These are phyloP conservation scores for Pisolithus marmoratus DNA, from an alignment of 768 basidiomycete species.

Conservation along the genomic window DNA sequence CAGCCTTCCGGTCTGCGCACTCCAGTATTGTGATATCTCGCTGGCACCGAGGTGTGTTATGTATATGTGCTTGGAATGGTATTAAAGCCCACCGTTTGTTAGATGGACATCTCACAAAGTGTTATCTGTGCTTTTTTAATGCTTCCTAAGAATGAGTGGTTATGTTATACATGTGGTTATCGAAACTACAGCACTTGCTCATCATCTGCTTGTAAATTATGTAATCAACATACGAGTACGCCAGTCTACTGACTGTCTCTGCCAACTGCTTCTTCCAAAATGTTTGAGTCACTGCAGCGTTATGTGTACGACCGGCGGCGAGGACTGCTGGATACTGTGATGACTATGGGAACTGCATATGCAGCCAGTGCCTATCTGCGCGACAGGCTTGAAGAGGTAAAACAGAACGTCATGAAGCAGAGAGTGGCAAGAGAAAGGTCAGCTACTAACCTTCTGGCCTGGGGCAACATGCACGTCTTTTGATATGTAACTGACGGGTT, in stretches of 20 bases:
- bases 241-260: too few species aligned
- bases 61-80: not conserved
- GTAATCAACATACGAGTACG: too few species aligned
- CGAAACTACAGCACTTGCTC: too few species aligned
- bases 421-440: conserved; percentile 57
- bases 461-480: not conserved
- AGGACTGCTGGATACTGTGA: conserved; percentile 43
- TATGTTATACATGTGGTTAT: too few species aligned
- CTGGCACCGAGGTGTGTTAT: not conserved
- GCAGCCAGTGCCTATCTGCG: conserved; percentile 53
- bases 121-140: too few species aligned
- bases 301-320: conserved; percentile 47
- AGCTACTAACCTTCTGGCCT: conserved; percentile 1
- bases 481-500: not conserved
- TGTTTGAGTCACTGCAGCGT: conserved; percentile 40
- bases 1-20: conserved; percentile 23
- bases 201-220: too few species aligned
- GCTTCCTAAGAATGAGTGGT: too few species aligned
- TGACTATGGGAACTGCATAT: conserved; percentile 58
- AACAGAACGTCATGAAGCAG: conserved; percentile 55
- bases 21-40: conserved; percentile 3
- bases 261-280: conserved; percentile 11
- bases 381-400: conserved; percentile 60
- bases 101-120: too few species aligned
- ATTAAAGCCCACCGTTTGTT: too few species aligned